Evolutionary conservation across 495 filamentous ascomycete genomes (phyloP).

Genomic region (Podospora conica): DNA sequence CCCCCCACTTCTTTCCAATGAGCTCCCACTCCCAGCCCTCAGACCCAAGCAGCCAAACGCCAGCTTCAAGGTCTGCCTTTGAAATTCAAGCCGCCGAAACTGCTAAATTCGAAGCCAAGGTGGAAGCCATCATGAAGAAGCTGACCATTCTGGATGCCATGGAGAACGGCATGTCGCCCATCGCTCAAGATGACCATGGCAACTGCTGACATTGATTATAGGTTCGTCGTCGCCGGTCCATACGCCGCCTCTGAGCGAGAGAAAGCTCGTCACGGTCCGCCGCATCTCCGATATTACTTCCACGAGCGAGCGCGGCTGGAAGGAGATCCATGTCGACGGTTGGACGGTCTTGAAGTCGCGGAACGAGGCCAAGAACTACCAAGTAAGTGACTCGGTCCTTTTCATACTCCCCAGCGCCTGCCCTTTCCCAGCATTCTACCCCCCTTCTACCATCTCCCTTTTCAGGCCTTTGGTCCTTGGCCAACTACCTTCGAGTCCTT

Average conservation of each 20-base stretch:
- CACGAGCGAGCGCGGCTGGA: background rate
- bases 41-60: background rate
- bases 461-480: too few relatives aligned
- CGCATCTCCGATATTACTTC: conserved; percentile 1
- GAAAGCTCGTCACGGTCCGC: conserved; percentile 18
- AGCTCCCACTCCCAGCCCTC: background rate
- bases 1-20: background rate
- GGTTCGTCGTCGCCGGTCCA: background rate
- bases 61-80: background rate
- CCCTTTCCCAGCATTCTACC: background rate
- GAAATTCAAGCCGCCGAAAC: background rate
- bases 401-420: background rate
- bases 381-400: background rate
- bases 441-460: background rate
- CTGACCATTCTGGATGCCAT: background rate
- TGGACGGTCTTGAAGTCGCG: conserved; percentile 10
- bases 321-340: conserved; percentile 11
- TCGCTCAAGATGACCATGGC: background rate
- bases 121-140: background rate
- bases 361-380: background rate
- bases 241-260: background rate
- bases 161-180: background rate
- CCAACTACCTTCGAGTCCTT: too few relatives aligned
- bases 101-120: background rate
- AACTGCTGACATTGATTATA: background rate